Conservation (phyloP, 2,329 filamentous ascomycete species). For the Dichotomopilus funicola region DNA sequence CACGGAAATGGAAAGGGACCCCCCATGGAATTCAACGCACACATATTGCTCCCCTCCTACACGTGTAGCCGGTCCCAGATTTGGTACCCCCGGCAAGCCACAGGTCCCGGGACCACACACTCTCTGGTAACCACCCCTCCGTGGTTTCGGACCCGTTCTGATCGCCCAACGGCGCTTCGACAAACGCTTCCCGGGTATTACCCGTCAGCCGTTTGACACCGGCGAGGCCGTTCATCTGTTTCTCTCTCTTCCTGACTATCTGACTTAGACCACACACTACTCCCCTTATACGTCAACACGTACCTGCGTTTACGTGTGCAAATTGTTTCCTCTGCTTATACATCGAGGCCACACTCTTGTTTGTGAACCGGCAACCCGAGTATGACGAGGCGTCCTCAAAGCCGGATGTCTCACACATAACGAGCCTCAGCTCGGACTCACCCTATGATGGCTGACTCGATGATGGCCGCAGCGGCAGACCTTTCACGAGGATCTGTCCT, state of each 20-base stretch:
- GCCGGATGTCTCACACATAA: neutral
- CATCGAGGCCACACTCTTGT: conserved; percentile 1
- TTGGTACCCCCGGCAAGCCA: neutral
- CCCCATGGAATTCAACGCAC: no score
- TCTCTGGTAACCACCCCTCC: conserved; percentile 19
- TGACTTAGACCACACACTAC: neutral
- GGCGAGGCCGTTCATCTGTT: conserved; percentile 2
- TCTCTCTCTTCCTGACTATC: neutral
- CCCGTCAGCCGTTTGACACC: conserved; percentile 15
- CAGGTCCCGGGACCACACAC: conserved; percentile 18
- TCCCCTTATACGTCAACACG: conserved; percentile 1
- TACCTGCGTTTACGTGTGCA: neutral
- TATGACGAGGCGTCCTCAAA: conserved; percentile 12
- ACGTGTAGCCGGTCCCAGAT: no score
- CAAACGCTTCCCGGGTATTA: neutral
- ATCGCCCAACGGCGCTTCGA: conserved; percentile 3
- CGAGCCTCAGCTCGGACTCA: no score
- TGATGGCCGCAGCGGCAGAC: conserved; percentile 24
- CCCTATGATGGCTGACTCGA: no score
- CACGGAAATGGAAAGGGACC: no score
- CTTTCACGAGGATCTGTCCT: conserved; percentile 32
- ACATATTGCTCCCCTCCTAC: no score
- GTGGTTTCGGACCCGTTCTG: conserved; percentile 21
- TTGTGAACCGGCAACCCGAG: neutral
- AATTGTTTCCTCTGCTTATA: neutral